A percentile compares a stretch with the other conserved stretches of the same genome.
Evolutionary conservation across 1,139 yeast genomes (phyloP).

Genomic region (Pichia cactophila): DNA sequence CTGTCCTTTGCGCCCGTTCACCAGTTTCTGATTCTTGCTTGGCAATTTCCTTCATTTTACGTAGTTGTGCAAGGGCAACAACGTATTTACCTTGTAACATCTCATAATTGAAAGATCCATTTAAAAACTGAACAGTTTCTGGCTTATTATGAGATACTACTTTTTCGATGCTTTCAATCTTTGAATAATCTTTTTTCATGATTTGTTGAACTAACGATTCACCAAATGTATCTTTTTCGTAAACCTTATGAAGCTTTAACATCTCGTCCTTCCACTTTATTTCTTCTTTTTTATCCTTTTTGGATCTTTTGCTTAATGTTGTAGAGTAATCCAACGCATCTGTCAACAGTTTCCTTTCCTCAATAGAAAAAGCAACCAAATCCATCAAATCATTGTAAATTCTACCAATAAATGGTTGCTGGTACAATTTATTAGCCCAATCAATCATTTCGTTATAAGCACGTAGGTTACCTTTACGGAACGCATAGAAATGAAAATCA

Average conservation of each 20-base stretch:
- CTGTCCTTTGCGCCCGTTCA: conserved; percentile 2
- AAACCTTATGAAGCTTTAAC: conserved; percentile 34
- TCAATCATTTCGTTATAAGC: conserved; percentile 65
- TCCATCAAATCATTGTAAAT: conserved; percentile 60
- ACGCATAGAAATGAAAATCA: conserved; percentile 90
- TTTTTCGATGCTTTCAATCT: conserved; percentile 7
- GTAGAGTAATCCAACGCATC: conserved; percentile 18
- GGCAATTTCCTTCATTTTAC: conserved; percentile 12
- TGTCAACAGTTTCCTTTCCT: conserved; percentile 18
- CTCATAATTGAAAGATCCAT: conserved; percentile 13
- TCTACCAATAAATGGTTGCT: conserved; percentile 63
- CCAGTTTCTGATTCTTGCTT: conserved; percentile 1
- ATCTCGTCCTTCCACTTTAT: conserved; percentile 33
- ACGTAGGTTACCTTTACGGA: conserved; percentile 85
- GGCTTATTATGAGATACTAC: conserved; percentile 8
- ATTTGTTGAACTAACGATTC: conserved; percentile 14
- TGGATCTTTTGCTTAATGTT: conserved; percentile 17
- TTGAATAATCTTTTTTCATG: conserved; percentile 8
- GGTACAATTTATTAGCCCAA: conserved; percentile 75
- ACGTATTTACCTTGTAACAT: conserved; percentile 14
- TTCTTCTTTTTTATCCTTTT: conserved; percentile 28
- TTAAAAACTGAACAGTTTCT: conserved; percentile 8
- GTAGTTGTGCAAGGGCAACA: conserved; percentile 11
- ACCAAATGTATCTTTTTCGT: conserved; percentile 46
- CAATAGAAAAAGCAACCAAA: conserved; percentile 33